Evolutionary conservation across 495 filamentous ascomycete species (phyloP).

Genomic region (Lineolata rhizophorae): DNA sequence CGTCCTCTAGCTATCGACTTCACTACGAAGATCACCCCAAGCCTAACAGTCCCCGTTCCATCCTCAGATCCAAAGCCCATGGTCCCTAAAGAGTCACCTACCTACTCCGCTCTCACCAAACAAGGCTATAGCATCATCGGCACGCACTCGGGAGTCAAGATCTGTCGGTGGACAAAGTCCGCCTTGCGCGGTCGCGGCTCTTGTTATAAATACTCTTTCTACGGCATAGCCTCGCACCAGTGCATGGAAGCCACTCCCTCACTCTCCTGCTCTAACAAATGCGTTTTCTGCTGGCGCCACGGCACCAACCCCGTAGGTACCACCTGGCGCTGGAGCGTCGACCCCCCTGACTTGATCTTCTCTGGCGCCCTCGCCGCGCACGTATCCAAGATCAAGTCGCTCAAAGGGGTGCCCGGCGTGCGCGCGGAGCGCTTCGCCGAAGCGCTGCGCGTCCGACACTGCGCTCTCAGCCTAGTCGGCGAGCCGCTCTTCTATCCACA

Average conservation of each 20-base stretch:
- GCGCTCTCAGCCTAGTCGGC: slow-evolving; percentile 73
- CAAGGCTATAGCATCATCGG: slow-evolving; percentile 92
- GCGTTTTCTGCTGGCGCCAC: slow-evolving; percentile 96
- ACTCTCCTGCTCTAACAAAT: slow-evolving; percentile 91
- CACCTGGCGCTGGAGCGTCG: slow-evolving; percentile 88
- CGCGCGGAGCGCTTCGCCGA: slow-evolving; percentile 79
- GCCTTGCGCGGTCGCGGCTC: slow-evolving; percentile 86
- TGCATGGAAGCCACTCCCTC: slow-evolving; percentile 97
- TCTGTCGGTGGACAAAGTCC: slow-evolving; percentile 96
- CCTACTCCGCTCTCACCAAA: slow-evolving; percentile 70
- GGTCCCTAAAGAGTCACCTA: slow-evolving; percentile 79
- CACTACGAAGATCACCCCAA: slow-evolving; percentile 32
- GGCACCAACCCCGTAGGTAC: slow-evolving; percentile 94
- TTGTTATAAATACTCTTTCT: slow-evolving; percentile 95
- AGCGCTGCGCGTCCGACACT: slow-evolving; percentile 82
- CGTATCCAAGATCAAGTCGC: slow-evolving; percentile 93
- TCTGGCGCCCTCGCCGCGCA: slow-evolving; percentile 74
- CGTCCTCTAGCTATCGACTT: slow-evolving; percentile 75
- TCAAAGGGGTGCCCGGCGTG: slow-evolving; percentile 81
- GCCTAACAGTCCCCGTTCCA: no score
- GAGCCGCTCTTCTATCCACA: slow-evolving; percentile 96
- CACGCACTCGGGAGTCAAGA: slow-evolving; percentile 90
- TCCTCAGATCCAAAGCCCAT: slow-evolving; percentile 44
- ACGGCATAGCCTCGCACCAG: slow-evolving; percentile 83
- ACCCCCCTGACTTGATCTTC: slow-evolving; percentile 75